These are phyloP conservation scores for Cotoneaster glaucophyllus DNA, from an alignment of 306 rosid species.

Conservation along the genomic window DNA sequence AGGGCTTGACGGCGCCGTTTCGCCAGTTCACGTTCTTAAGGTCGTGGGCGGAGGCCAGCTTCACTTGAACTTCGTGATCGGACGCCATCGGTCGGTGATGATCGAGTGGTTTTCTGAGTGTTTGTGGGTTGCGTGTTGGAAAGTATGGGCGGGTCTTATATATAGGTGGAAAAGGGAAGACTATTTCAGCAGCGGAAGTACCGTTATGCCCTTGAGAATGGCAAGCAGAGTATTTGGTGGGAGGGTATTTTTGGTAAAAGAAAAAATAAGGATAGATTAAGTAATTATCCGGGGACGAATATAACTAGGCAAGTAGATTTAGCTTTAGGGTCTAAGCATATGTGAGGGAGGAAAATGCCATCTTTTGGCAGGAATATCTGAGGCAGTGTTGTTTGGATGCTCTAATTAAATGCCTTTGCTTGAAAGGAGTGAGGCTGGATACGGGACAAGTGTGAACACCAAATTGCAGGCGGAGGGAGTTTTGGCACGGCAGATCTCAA, in stretches of 20 bases:
- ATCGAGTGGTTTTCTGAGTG: neutral
- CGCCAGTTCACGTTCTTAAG: conserved; percentile 94
- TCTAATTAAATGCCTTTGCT: neutral
- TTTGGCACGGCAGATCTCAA: no score
- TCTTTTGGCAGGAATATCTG: neutral
- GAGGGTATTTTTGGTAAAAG: conserved; percentile 1
- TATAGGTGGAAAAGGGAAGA: neutral
- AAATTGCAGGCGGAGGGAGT: no score
- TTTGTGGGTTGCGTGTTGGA: neutral
- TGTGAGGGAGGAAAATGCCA: neutral
- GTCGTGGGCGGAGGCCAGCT: conserved; percentile 42
- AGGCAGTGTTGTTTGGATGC: neutral
- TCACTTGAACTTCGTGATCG: conserved; percentile 53
- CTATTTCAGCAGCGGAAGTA: neutral
- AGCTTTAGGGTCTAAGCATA: neutral
- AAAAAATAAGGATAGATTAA: neutral
- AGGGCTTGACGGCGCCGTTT: conserved; percentile 51
- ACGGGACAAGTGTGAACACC: no score
- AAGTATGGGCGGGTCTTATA: neutral
- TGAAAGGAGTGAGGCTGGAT: neutral
- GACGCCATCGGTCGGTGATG: conserved; percentile 40
- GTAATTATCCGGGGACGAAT: neutral
- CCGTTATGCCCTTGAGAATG: neutral
- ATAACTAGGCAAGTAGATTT: neutral
- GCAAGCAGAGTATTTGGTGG: no score